These are phyloP conservation scores for Fusarium tanahbumbuense DNA, from an alignment of 2,329 filamentous ascomycete genomes.

Conservation along the genomic window DNA sequence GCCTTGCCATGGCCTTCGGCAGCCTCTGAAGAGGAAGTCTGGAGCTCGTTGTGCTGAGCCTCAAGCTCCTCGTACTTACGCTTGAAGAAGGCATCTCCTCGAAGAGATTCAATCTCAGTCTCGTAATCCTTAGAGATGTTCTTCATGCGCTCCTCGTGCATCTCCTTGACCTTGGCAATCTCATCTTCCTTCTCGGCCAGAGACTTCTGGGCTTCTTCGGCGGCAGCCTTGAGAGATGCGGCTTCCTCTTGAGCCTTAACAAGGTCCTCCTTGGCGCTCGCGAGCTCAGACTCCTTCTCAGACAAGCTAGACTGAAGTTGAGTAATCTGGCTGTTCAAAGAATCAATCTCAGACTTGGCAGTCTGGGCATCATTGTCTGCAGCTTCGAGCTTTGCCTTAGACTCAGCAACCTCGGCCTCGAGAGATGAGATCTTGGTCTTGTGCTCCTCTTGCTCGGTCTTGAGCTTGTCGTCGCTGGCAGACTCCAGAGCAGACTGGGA, in stretches of 20 bases:
- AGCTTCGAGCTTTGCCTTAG: constrained; percentile 61
- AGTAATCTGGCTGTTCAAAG: constrained; percentile 55
- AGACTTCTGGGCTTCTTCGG: constrained; percentile 61
- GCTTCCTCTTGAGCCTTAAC: constrained; percentile 60
- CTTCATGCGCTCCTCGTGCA: constrained; percentile 69
- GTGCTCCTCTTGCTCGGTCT: constrained; percentile 59
- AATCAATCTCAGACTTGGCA: constrained; percentile 59
- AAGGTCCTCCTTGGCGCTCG: constrained; percentile 55
- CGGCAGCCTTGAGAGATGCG: constrained; percentile 61
- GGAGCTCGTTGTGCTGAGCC: constrained; percentile 64
- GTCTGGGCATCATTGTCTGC: constrained; percentile 59
- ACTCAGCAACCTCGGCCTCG: constrained; percentile 63
- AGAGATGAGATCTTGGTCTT: constrained; percentile 61
- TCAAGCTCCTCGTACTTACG: constrained; percentile 72
- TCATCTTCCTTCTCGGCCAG: constrained; percentile 60
- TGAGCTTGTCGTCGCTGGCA: constrained; percentile 58
- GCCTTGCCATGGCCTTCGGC: constrained; percentile 56
- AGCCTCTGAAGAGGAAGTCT: constrained; percentile 52
- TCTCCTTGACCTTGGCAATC: constrained; percentile 63
- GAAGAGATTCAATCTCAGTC: constrained; percentile 72
- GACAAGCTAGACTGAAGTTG: constrained; percentile 56
- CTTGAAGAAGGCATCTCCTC: constrained; percentile 72
- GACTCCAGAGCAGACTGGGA: constrained; percentile 60
- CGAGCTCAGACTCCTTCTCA: constrained; percentile 60
- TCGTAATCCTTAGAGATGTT: constrained; percentile 71